phyloP scores from a whole-genome alignment of 805 yeast species.

The Zygosaccharomyces rouxii region DNA sequence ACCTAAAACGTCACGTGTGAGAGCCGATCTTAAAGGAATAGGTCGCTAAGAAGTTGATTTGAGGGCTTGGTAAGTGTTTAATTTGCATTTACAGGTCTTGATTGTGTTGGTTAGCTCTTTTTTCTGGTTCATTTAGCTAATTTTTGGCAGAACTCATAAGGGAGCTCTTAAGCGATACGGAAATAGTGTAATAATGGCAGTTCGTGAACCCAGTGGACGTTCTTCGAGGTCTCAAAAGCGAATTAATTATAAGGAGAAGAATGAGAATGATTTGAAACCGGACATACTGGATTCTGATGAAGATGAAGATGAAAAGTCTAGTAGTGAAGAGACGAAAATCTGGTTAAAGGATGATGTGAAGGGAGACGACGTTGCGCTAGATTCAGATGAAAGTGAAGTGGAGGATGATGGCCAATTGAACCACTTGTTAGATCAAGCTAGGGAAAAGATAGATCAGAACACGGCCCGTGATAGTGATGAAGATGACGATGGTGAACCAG shows the following conservation, averaged over 20 bases:
- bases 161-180: background rate
- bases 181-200: background rate
- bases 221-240: conserved; percentile 1
- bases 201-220: background rate
- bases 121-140: background rate
- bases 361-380: conserved; percentile 24
- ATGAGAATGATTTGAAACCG: conserved; percentile 28
- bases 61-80: background rate
- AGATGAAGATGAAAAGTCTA: conserved; percentile 7
- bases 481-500: conserved; percentile 22
- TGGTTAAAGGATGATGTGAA: conserved; percentile 29
- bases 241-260: conserved; percentile 27
- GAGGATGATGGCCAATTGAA: conserved; percentile 17
- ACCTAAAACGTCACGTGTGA: conserved; percentile 4
- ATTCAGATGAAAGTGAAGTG: conserved; percentile 23
- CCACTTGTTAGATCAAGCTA: conserved; percentile 11
- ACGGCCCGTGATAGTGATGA: conserved; percentile 10
- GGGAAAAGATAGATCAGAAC: conserved; percentile 12
- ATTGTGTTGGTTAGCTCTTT: background rate
- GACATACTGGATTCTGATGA: conserved; percentile 11
- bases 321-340: conserved; percentile 14
- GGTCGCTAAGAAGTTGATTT: background rate
- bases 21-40: background rate
- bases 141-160: background rate
- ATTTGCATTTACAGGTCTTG: background rate